Evolutionary conservation across 108 stramenopile genomes (phyloP).

Genomic region (Fragilariopsis cylindrus): DNA sequence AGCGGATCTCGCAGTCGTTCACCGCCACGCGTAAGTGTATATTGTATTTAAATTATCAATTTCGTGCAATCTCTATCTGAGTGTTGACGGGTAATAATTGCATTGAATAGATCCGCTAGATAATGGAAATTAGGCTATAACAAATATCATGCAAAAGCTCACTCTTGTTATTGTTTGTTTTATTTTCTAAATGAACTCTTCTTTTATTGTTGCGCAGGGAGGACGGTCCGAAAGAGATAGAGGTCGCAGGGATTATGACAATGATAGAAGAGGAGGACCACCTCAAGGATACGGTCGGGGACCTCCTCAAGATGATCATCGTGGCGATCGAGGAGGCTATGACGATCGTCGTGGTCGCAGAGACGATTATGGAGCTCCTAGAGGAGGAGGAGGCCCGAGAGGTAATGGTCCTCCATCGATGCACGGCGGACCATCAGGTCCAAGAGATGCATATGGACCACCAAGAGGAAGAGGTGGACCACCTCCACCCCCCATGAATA

Average conservation of each 20-base stretch:
- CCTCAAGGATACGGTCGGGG: conserved; percentile 20
- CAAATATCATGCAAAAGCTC: background rate
- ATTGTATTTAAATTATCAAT: background rate
- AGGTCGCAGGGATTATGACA: conserved; percentile 3
- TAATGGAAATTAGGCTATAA: background rate
- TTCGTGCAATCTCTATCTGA: background rate
- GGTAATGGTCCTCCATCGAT: background rate
- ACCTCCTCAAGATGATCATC: conserved; percentile 26
- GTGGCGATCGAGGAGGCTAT: conserved; percentile 17
- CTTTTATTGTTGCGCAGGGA: conserved; percentile 9
- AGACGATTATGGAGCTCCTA: background rate
- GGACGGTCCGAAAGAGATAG: conserved; percentile 23
- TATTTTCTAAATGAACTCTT: background rate
- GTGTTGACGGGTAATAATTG: background rate
- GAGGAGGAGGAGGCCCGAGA: background rate
- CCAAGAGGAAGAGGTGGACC: conserved; percentile 31
- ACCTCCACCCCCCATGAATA: conserved; percentile 26
- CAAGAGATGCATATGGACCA: conserved; percentile 27
- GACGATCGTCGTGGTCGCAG: conserved; percentile 12
- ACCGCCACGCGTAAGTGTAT: conserved; percentile 24
- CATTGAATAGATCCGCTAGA: background rate
- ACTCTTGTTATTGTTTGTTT: background rate
- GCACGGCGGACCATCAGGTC: background rate
- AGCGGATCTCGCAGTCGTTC: conserved; percentile 50
- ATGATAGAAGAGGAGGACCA: conserved; percentile 20